phyloP scores from a whole-genome alignment of 1,284 basidiomycete genomes.

The Sanghuangporus sanghuang region DNA sequence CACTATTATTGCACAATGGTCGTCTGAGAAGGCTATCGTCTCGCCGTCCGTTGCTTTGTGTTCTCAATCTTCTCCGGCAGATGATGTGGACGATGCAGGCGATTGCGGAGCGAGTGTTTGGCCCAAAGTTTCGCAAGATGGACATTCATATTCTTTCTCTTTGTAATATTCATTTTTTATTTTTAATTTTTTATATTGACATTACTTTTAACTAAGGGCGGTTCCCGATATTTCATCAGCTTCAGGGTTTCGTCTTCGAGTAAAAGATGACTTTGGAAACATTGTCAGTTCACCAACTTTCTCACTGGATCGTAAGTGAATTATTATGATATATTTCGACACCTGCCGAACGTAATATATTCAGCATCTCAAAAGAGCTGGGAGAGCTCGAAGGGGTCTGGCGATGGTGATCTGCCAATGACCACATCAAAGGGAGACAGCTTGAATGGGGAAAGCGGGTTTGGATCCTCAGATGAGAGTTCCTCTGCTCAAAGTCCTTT shows the following conservation, averaged over 20 bases:
- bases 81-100: neutral
- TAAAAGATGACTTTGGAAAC: conserved; percentile 37
- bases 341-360: neutral
- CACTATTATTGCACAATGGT: conserved; percentile 13
- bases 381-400: neutral
- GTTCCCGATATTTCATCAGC: conserved; percentile 29
- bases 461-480: neutral
- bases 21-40: neutral
- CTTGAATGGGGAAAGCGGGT: neutral
- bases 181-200: neutral
- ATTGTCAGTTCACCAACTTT: conserved; percentile 36
- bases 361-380: neutral
- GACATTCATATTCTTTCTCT: conserved; percentile 27
- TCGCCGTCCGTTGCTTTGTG: conserved; percentile 16
- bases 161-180: conserved; percentile 20
- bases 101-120: conserved; percentile 36
- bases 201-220: conserved; percentile 22
- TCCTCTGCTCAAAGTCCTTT: neutral
- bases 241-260: conserved; percentile 31
- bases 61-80: neutral
- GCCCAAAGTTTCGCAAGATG: conserved; percentile 33
- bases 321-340: neutral
- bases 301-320: conserved; percentile 34
- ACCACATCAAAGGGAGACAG: neutral
- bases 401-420: neutral